phyloP scores from a whole-genome alignment of 106 monocot species.

The Dioscorea zingiberensis region DNA sequence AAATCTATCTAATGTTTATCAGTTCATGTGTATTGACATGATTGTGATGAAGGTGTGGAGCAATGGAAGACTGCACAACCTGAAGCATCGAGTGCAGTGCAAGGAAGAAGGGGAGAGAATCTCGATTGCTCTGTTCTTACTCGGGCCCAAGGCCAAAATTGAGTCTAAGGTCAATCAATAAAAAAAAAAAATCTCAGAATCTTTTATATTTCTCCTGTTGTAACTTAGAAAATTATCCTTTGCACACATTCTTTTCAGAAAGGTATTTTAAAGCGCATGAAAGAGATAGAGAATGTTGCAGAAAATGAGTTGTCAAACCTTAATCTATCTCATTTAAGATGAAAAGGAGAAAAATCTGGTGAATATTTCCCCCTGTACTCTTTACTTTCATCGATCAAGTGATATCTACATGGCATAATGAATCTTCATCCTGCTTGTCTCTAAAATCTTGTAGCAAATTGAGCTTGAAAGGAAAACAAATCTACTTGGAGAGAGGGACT shows the following conservation, averaged over 20 bases:
- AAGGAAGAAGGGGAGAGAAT: constrained; percentile 21
- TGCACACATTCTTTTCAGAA: constrained; percentile 30
- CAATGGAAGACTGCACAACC: constrained; percentile 53
- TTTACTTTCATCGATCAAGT: constrained; percentile 8
- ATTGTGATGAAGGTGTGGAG: constrained; percentile 23
- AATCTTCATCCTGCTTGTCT: no score
- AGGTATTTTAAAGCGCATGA: constrained; percentile 50
- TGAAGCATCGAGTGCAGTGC: constrained; percentile 60
- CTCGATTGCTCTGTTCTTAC: constrained; percentile 43
- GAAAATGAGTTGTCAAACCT: constrained; percentile 62
- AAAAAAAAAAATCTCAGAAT: no score
- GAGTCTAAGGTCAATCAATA: constrained; percentile 47
- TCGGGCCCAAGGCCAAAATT: constrained; percentile 56
- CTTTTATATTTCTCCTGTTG: no score
- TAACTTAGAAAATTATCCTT: no score
- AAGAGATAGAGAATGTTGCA: constrained; percentile 66
- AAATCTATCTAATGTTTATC: no score
- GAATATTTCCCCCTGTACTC: constrained; percentile 4
- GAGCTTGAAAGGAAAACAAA: constrained; percentile 78
- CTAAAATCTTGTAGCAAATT: constrained; percentile 52
- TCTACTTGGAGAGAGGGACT: constrained; percentile 58
- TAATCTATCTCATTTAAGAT: constrained; percentile 79
- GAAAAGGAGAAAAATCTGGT: constrained; percentile 78
- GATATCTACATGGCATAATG: no score
- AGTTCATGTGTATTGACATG: no score